Percentiles rank a stretch among this genome's conserved stretches.
Conservation (phyloP, 1,284 basidiomycete genomes). For the Trichosporon ovoides region DNA sequence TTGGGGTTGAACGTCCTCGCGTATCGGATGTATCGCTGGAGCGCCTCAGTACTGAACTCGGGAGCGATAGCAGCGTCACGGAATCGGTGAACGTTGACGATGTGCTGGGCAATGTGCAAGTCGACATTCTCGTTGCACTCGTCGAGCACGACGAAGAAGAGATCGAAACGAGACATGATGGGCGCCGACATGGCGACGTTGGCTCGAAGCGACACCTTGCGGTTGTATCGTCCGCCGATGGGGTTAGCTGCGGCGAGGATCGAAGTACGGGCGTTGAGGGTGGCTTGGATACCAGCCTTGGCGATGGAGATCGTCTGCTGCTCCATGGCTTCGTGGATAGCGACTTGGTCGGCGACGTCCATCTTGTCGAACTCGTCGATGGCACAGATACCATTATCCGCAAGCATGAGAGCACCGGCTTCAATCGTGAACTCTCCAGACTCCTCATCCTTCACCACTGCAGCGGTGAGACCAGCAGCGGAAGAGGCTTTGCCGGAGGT, state of each 20-base stretch:
- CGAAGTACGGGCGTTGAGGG: conserved; percentile 93
- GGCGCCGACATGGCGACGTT: conserved; percentile 98
- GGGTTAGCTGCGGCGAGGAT: conserved; percentile 99
- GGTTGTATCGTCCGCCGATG: conserved; percentile 90
- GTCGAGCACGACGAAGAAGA: conserved; percentile 98
- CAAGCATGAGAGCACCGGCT: conserved; percentile 97
- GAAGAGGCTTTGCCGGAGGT: conserved; percentile 99
- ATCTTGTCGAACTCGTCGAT: conserved; percentile 99
- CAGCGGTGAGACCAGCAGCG: conserved; percentile 96
- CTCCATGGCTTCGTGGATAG: conserved; percentile 99
- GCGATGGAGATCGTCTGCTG: conserved; percentile 99
- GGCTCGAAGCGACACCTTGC: conserved; percentile 86
- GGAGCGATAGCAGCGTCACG: conserved; percentile 90
- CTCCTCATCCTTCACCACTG: conserved; percentile 97
- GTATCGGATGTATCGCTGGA: conserved; percentile 95
- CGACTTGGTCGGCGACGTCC: conserved; percentile 97
- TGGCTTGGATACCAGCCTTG: conserved; percentile 98
- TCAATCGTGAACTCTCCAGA: conserved; percentile 99
- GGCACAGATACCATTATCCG: conserved; percentile 98
- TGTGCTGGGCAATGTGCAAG: conserved; percentile 90
- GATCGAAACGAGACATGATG: conserved; percentile 98
- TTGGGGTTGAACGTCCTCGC: conserved; percentile 95
- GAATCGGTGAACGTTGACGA: conserved; percentile 95
- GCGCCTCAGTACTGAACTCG: conserved; percentile 92
- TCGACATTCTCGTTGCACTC: conserved; percentile 94